Evolutionary conservation across 805 yeast genomes (phyloP), one percentile per base, ranked within the genome.

Genomic region (Jamesozyma rosinii): DNA sequence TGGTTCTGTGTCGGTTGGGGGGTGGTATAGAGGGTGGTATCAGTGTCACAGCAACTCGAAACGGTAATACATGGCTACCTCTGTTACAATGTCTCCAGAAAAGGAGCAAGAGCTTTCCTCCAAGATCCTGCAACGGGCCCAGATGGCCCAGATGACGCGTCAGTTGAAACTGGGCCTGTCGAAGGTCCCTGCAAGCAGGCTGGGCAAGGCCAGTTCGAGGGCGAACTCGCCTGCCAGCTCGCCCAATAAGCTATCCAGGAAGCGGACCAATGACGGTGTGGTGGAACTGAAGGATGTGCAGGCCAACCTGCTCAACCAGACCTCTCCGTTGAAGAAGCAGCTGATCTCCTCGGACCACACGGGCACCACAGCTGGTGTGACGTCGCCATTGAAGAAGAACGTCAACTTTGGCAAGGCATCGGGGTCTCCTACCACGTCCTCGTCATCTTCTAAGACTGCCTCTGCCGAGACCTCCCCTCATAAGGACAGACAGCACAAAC

Each of bases 121-220:
- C 10, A 58, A 53, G 44, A 62, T 62, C 18, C 49, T 62, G 24
- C 56, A 62, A 41, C 44, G 66, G 42, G 66, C 66, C 35, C 60
- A 61, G 43, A 45, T 62, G 43, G 66, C 66, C 14, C 65, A 59
- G 46, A 58, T 61, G 64, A 53, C 64, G 13, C 51, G 66, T 17
- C 59, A 59, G 40, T 51, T 62, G 47, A 61, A 58, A 49, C 38
- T 62, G 40, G 63, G 61, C 5, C 45, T 62, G 20, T 50, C 61
- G 29, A 58, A 55, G 47, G 63, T 60, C 1, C 52, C 59, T 4
- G 52, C 54, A 4, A 47, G 52, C 10, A 52, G 48, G 44, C 14
- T 35, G 17, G 11, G 29, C 13, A 33, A 15, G 18, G 5, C 20
- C 5, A 9, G 13, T 5, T 15, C 11, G 9, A 31, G 34, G n/a